Conservation (phyloP, 306 rosid species). For the Nissolia schottii region DNA sequence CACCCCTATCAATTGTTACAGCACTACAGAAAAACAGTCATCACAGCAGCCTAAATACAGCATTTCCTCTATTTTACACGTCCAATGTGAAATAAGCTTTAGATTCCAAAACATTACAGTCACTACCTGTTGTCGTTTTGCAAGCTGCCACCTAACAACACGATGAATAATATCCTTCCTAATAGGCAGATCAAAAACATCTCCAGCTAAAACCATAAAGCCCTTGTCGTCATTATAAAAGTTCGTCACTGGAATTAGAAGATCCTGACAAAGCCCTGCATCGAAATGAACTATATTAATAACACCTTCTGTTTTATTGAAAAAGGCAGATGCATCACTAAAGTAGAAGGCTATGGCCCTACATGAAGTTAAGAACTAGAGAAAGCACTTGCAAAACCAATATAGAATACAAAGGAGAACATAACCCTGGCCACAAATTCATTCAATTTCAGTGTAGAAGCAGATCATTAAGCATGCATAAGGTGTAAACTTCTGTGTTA, state of each 20-base stretch:
- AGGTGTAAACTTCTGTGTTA: neutral
- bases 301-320: constrained; percentile 1
- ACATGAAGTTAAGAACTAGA: constrained; percentile 6
- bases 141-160: constrained; percentile 92
- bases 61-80: constrained; percentile 16
- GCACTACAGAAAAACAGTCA: neutral
- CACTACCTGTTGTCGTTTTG: constrained; percentile 83
- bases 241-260: constrained; percentile 87
- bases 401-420: neutral
- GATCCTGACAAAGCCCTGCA: constrained; percentile 75
- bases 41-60: neutral
- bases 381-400: neutral
- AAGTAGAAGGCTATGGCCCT: neutral
- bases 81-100: constrained; percentile 12
- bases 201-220: constrained; percentile 83
- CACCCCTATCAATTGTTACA: neutral
- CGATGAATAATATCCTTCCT: constrained; percentile 89
- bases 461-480: neutral
- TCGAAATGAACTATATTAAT: constrained; percentile 21
- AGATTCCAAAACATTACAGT: constrained; percentile 19
- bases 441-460: constrained; percentile 1
- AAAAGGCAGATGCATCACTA: constrained; percentile 10
- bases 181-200: constrained; percentile 85
- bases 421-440: constrained; percentile 6
- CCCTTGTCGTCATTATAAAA: constrained; percentile 84